These are phyloP conservation scores for Pichia phayaonensis DNA, from an alignment of 805 yeast species.

Conservation along the genomic window DNA sequence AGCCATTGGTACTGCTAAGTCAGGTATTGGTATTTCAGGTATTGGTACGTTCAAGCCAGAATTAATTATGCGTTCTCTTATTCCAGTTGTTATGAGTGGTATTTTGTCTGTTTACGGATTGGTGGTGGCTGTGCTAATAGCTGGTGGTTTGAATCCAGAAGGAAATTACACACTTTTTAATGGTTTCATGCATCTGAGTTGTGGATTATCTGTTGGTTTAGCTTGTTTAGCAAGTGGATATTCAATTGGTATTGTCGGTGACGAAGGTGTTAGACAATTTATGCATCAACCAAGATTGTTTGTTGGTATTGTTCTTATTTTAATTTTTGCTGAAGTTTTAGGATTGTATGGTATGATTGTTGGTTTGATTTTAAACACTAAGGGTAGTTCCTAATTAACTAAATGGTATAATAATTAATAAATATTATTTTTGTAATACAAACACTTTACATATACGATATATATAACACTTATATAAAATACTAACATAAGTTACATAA, in stretches of 20 bases:
- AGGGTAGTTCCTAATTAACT: constrained; percentile 64
- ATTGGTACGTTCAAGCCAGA: constrained; percentile 97
- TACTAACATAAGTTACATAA: background rate
- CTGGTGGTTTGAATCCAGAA: constrained; percentile 79
- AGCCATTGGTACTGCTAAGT: constrained; percentile 97
- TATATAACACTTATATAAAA: background rate
- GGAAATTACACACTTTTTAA: constrained; percentile 76
- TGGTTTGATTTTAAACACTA: constrained; percentile 94
- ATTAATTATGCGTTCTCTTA: constrained; percentile 83
- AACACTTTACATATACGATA: background rate
- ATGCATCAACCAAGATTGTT: constrained; percentile 98
- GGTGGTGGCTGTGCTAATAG: constrained; percentile 91
- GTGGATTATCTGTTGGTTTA: constrained; percentile 95
- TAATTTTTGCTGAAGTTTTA: constrained; percentile 97
- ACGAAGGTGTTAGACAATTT: constrained; percentile 98
- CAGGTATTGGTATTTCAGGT: constrained; percentile 99
- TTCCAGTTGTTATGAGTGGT: constrained; percentile 99
- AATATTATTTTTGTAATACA: background rate
- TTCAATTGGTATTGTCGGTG: constrained; percentile 99
- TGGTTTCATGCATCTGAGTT: constrained; percentile 97
- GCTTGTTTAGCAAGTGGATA: constrained; percentile 98
- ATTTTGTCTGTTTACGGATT: constrained; percentile 97
- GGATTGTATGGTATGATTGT: constrained; percentile 97
- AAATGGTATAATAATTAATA: background rate
- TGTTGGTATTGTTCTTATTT: constrained; percentile 96